Evolutionary conservation across 352 stramenopile genomes (phyloP).

Genomic region (Phytophthora quininea): DNA sequence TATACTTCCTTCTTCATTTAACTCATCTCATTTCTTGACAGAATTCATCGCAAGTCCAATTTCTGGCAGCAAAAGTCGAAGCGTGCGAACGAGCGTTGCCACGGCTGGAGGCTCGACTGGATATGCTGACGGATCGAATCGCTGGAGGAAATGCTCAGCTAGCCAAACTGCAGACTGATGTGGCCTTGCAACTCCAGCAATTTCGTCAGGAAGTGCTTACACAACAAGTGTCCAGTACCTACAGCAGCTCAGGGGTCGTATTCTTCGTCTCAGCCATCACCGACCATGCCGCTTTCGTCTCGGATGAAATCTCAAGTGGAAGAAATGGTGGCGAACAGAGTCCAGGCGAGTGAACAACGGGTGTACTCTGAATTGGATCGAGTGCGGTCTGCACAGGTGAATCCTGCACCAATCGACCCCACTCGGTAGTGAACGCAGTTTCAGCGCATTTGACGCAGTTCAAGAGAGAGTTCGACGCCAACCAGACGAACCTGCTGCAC

Average conservation of each 20-base stretch:
- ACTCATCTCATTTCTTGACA: constrained; percentile 16
- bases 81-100: constrained; percentile 67
- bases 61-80: constrained; percentile 62
- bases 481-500: constrained; percentile 49
- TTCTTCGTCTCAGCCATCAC: constrained; percentile 9
- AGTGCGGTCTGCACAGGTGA: constrained; percentile 29
- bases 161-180: constrained; percentile 48
- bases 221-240: constrained; percentile 21
- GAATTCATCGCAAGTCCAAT: constrained; percentile 57
- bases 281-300: constrained; percentile 38
- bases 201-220: constrained; percentile 37
- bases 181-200: constrained; percentile 40
- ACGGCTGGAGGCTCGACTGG: constrained; percentile 59
- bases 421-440: constrained; percentile 61
- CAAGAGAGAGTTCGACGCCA: constrained; percentile 63
- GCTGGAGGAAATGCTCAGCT: constrained; percentile 47
- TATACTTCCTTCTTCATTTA: neutral
- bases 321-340: constrained; percentile 39
- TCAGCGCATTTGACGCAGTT: constrained; percentile 64
- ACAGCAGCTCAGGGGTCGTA: constrained; percentile 14
- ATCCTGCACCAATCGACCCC: constrained; percentile 16
- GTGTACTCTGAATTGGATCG: constrained; percentile 39
- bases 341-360: constrained; percentile 42
- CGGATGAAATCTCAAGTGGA: constrained; percentile 61
- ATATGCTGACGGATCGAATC: constrained; percentile 65